A percentile compares a stretch with the other conserved stretches of the same genome.
phyloP scores from a whole-genome alignment of 225 moss, liverwort and hornwort species.

The Straminergon stramineum region DNA sequence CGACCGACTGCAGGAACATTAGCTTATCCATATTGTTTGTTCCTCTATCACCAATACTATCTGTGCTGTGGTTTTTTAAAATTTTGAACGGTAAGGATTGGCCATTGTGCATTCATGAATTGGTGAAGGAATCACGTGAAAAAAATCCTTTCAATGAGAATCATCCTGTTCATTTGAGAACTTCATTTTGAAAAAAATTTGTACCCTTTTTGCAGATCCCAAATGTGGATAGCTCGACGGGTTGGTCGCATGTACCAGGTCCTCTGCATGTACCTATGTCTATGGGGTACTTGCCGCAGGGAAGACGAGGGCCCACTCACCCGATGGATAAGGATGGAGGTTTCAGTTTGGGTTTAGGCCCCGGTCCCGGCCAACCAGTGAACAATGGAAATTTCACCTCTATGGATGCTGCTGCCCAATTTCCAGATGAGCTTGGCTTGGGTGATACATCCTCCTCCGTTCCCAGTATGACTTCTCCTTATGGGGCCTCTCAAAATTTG shows the following conservation, averaged over 20 bases:
- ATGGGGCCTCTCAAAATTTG: slow-evolving; percentile 53
- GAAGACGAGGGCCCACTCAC: slow-evolving; percentile 67
- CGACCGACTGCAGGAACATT: neutral
- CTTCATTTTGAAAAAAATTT: neutral
- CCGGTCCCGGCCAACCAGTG: slow-evolving; percentile 23
- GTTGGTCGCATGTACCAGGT: slow-evolving; percentile 89
- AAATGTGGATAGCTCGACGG: slow-evolving; percentile 72
- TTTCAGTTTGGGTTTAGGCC: slow-evolving; percentile 59
- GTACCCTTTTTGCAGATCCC: slow-evolving; percentile 55
- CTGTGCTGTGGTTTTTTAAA: neutral
- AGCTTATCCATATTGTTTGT: neutral
- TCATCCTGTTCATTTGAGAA: neutral
- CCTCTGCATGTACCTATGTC: slow-evolving; percentile 78
- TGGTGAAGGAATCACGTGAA: neutral
- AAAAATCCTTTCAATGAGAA: neutral
- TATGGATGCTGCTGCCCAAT: slow-evolving; percentile 91
- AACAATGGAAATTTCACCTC: slow-evolving; percentile 67
- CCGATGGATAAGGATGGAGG: slow-evolving; percentile 73
- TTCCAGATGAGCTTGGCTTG: slow-evolving; percentile 98
- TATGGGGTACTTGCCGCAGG: slow-evolving; percentile 82
- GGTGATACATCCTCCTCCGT: slow-evolving; percentile 87
- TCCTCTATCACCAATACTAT: neutral
- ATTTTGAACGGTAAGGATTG: neutral
- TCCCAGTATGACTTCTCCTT: slow-evolving; percentile 54
- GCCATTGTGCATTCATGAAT: neutral